A percentile compares a stretch with the other conserved stretches of the same genome.
phyloP scores from a whole-genome alignment of 2,329 filamentous ascomycete genomes.

The Fusarium proliferatum region DNA sequence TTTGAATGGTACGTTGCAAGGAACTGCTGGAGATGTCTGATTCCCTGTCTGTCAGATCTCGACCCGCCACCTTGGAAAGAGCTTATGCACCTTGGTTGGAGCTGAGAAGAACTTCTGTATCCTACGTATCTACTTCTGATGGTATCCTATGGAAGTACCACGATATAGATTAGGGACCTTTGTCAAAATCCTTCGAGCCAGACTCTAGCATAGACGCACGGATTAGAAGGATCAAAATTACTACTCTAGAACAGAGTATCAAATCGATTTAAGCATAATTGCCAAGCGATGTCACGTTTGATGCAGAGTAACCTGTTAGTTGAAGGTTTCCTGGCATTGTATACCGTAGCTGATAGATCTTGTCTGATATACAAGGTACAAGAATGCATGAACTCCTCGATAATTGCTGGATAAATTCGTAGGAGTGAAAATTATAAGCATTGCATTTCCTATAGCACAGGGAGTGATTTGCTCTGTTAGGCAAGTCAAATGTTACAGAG shows the following conservation, averaged over 20 bases:
- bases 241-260: no score
- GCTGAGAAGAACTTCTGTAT: not conserved
- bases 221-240: no score
- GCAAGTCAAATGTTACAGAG: not conserved
- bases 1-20: not conserved
- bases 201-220: not conserved
- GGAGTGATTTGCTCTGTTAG: not conserved
- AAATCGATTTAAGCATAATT: not conserved
- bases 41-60: not conserved
- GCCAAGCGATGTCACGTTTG: not conserved
- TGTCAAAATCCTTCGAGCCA: not conserved
- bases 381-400: not conserved
- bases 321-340: no score
- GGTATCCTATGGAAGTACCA: not conserved
- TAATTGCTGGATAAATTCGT: accelerated
- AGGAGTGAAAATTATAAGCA: accelerated
- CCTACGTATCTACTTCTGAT: not conserved
- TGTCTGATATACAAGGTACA: no score
- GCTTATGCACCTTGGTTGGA: not conserved
- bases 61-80: not conserved
- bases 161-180: not conserved
- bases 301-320: not conserved
- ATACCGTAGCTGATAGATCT: not conserved
- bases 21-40: not conserved
- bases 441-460: not conserved